A percentile compares a stretch with the other conserved stretches of the same genome.
phyloP scores from a whole-genome alignment of 164 flowering plant species.

The Chloranthus sessilifolius region DNA sequence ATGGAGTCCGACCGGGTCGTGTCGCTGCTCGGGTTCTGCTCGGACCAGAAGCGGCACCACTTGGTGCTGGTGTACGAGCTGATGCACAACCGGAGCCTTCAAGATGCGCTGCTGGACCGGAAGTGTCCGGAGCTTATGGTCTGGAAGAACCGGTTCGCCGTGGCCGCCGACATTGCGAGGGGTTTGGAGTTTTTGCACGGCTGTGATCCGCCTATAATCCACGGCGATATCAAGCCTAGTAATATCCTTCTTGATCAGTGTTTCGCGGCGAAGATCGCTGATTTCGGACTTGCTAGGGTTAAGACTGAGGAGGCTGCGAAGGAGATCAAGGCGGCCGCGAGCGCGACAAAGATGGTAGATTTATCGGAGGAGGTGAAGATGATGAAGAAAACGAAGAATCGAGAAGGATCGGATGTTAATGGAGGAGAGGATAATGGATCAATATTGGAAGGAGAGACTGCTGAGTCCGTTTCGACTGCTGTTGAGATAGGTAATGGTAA shows the following conservation, averaged over 20 bases:
- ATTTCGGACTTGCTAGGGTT: constrained; percentile 72
- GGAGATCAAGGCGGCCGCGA: constrained; percentile 17
- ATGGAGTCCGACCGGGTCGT: constrained; percentile 31
- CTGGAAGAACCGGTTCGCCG: constrained; percentile 49
- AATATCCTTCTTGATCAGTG: constrained; percentile 57
- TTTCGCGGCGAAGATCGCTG: constrained; percentile 76
- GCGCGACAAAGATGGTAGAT: too few relatives aligned
- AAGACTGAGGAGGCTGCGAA: constrained; percentile 31
- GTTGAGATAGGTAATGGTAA: constrained; percentile 42
- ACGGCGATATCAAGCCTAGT: constrained; percentile 93
- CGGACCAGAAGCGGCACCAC: constrained; percentile 30
- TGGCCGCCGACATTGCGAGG: constrained; percentile 46
- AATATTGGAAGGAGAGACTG: constrained; percentile 64
- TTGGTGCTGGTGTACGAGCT: constrained; percentile 66
- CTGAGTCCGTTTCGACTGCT: constrained; percentile 15
- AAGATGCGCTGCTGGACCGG: constrained; percentile 65
- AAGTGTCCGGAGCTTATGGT: constrained; percentile 57
- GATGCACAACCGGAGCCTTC: constrained; percentile 78
- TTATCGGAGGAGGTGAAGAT: constrained; percentile 8
- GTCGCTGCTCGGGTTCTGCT: constrained; percentile 51
- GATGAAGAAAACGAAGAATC: constrained; percentile 10
- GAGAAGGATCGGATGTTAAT: too few relatives aligned
- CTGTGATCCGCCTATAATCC: constrained; percentile 75
- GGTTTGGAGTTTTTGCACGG: constrained; percentile 63
- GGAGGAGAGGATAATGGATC: constrained; percentile 70